These are phyloP conservation scores for Sporopachydermia lactativora DNA, from an alignment of 805 yeast species.

Conservation along the genomic window DNA sequence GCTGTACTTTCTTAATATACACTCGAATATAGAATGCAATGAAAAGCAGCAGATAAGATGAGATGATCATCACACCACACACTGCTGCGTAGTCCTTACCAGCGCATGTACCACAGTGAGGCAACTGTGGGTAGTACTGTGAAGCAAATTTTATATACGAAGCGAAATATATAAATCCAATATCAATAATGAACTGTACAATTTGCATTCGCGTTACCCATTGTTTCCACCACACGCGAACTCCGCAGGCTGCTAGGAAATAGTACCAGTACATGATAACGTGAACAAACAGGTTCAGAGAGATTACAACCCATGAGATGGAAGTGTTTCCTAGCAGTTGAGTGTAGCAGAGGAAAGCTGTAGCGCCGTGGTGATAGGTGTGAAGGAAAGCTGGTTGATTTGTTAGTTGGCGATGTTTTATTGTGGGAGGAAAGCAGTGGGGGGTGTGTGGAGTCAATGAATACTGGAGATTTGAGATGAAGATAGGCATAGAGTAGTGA, in stretches of 20 bases:
- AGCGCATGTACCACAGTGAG: conserved; percentile 73
- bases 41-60: conserved; percentile 80
- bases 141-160: conserved; percentile 44
- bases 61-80: conserved; percentile 76
- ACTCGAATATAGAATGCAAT: conserved; percentile 85
- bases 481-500: too few relatives aligned
- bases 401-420: too few relatives aligned
- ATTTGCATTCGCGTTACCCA: conserved; percentile 97
- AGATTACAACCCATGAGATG: conserved; percentile 90
- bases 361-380: conserved; percentile 97
- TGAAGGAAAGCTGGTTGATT: conserved; percentile 55
- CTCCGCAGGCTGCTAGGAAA: conserved; percentile 83
- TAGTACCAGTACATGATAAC: conserved; percentile 98
- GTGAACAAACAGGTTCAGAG: conserved; percentile 81
- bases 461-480: too few relatives aligned
- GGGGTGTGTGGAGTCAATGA: not conserved
- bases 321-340: conserved; percentile 85
- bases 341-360: conserved; percentile 87
- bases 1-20: conserved; percentile 36
- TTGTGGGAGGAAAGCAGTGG: not conserved
- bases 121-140: conserved; percentile 61
- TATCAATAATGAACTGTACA: conserved; percentile 80
- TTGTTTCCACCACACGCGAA: conserved; percentile 98
- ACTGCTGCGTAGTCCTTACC: conserved; percentile 92
- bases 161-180: conserved; percentile 85